phyloP scores from a whole-genome alignment of 2,329 filamentous ascomycete species.

The Talaromyces pinophilus region DNA sequence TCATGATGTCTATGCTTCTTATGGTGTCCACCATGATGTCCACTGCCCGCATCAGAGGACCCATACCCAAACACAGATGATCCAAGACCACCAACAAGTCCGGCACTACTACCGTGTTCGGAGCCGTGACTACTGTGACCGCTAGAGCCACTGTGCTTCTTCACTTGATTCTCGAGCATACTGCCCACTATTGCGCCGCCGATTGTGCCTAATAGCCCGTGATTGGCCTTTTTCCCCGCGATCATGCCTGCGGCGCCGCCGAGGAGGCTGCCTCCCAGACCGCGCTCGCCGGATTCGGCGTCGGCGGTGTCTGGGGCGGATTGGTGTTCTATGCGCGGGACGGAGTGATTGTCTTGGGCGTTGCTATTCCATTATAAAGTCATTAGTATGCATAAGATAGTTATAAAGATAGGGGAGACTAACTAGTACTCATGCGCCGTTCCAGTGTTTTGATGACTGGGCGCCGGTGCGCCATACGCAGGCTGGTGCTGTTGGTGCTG shows the following conservation, averaged over 20 bases:
- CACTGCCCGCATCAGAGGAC: constrained; percentile 15
- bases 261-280: constrained; percentile 58
- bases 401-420: background rate
- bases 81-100: background rate
- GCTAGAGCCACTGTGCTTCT: constrained; percentile 11
- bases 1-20: constrained; percentile 19
- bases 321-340: background rate
- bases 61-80: constrained; percentile 6
- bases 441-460: constrained; percentile 8
- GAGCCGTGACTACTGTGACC: constrained; percentile 2
- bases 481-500: background rate
- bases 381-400: background rate
- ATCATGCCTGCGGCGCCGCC: constrained; percentile 60
- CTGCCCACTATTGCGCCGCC: constrained; percentile 59
- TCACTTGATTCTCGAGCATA: constrained; percentile 40
- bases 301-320: constrained; percentile 36
- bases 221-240: constrained; percentile 58
- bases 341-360: constrained; percentile 5
- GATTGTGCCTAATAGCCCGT: constrained; percentile 59
- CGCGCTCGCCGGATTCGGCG: constrained; percentile 54
- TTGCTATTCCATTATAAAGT: background rate
- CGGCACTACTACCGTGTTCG: background rate
- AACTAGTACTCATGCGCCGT: constrained; percentile 22
- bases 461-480: background rate
- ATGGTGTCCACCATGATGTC: constrained; percentile 21